Base-by-base conservation (phyloP, 352 stramenopile genomes). In the Phytophthora agathidicida region DNA sequence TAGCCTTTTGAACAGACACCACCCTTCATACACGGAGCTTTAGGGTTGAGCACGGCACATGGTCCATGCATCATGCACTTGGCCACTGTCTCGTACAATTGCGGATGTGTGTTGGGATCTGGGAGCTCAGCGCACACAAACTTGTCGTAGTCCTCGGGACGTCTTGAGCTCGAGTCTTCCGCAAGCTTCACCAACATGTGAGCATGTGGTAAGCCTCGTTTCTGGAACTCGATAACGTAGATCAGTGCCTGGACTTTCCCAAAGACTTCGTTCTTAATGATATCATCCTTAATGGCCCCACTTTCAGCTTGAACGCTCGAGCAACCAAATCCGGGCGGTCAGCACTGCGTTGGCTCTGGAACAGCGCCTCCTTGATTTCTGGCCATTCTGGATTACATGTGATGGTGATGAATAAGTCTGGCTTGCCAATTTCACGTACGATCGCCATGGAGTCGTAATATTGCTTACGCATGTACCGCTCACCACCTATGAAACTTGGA, bases 401-500 rank as follows among this genome's bases (percentile, higher is more conserved):
- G n/a, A n/a, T n/a, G n/a, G n/a, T n/a, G n/a, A n/a, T n/a, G n/a
- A n/a, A n/a, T 8, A 16, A 13, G 16, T 36, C 0, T 16, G 31
- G 31, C 13, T 36, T 36, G 6, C 11, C 31, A 36, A 36, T 36
- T 13, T 36, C 7, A 5, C 44, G 37, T 16, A 44, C 37, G 19
- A 44, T 44, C 14, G 37, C 37, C 19, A 44, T 44, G 37, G 37
- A 44, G 37, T 27, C 37, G 17, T 44, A 44, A 26, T 44, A 44
- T 14, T 44, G 37, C 9, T 44, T 44, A 11, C 37, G 37, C 17
- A 28, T 44, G 37, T 44, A 44, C 28, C 19, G 26, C 22, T 44
- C 37, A 14, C 37, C 37, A 11, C 37, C 37, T 17, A 28, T 44
- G 20, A 44, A 44, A 28, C 37, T 44, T 27, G 37, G 37, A 37